Evolutionary conservation across 495 filamentous ascomycete species (phyloP).

Genomic region (Stereocaulon alpinum): DNA sequence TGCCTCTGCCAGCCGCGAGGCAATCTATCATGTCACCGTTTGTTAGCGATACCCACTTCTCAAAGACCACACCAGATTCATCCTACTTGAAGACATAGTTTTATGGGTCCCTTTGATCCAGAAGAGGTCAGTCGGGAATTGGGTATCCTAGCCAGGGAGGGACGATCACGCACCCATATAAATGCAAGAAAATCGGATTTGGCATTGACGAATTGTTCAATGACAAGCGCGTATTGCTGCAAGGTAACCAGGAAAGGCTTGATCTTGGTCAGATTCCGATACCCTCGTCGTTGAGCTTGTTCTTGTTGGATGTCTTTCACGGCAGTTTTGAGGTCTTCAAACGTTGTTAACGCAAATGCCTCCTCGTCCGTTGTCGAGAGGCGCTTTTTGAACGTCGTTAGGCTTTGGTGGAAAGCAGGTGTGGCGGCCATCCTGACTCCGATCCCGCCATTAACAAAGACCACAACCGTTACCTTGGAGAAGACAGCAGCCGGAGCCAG

Average conservation of each 20-base stretch:
- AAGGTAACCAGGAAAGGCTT: slow-evolving; percentile 25
- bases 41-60: too few relatives aligned
- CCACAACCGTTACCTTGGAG: too few relatives aligned
- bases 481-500: too few relatives aligned
- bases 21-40: slow-evolving; percentile 12
- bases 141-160: too few relatives aligned
- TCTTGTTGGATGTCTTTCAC: slow-evolving; percentile 29
- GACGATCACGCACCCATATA: slow-evolving; percentile 19
- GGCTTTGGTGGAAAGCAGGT: slow-evolving; percentile 9
- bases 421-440: not conserved
- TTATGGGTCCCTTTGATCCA: slow-evolving; percentile 12
- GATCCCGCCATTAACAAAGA: too few relatives aligned
- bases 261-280: slow-evolving; percentile 27
- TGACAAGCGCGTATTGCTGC: slow-evolving; percentile 25
- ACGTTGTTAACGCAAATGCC: slow-evolving; percentile 21
- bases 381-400: slow-evolving; percentile 24
- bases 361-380: slow-evolving; percentile 23
- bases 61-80: too few relatives aligned
- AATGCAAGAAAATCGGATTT: slow-evolving; percentile 27
- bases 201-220: slow-evolving; percentile 28
- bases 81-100: slow-evolving; percentile 20
- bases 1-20: slow-evolving; percentile 12
- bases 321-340: slow-evolving; percentile 24
- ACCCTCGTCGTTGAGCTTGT: slow-evolving; percentile 25
- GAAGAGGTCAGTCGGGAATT: not conserved